These are phyloP conservation scores for Torulaspora microellipsoides DNA, from an alignment of 805 yeast genomes.

Conservation along the genomic window DNA sequence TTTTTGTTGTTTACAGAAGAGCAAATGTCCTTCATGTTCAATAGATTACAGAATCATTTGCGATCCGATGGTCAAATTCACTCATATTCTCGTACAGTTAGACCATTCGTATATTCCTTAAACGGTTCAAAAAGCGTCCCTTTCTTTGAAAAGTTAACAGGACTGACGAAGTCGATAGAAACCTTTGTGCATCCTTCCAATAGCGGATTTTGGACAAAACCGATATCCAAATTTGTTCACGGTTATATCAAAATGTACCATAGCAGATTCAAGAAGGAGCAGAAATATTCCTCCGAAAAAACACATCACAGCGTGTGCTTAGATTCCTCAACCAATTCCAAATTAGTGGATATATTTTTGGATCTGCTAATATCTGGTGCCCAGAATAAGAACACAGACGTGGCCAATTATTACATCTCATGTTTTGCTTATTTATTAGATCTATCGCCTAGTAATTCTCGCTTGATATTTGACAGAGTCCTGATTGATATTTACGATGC, in stretches of 20 bases:
- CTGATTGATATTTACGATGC: conserved; percentile 75
- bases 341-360: conserved; percentile 43
- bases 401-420: conserved; percentile 53
- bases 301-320: conserved; percentile 20
- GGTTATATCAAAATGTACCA: conserved; percentile 58
- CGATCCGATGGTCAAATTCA: conserved; percentile 37
- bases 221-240: conserved; percentile 61
- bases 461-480: conserved; percentile 46
- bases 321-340: conserved; percentile 33
- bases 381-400: conserved; percentile 63
- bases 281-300: conserved; percentile 16
- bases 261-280: conserved; percentile 51
- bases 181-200: conserved; percentile 92
- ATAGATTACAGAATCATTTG: conserved; percentile 44
- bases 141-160: conserved; percentile 48
- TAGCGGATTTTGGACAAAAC: conserved; percentile 78
- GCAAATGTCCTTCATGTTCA: conserved; percentile 59
- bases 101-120: conserved; percentile 50
- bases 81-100: conserved; percentile 47
- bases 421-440: conserved; percentile 61
- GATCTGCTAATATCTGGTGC: conserved; percentile 57
- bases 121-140: conserved; percentile 44
- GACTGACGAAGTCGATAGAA: conserved; percentile 61
- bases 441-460: conserved; percentile 44
- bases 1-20: conserved; percentile 60